A percentile compares a stretch with the other conserved stretches of the same genome.
Evolutionary conservation across 202 grass and related monocot genomes (phyloP).

Genomic region (Schoenoplectus tabernaemontani): DNA sequence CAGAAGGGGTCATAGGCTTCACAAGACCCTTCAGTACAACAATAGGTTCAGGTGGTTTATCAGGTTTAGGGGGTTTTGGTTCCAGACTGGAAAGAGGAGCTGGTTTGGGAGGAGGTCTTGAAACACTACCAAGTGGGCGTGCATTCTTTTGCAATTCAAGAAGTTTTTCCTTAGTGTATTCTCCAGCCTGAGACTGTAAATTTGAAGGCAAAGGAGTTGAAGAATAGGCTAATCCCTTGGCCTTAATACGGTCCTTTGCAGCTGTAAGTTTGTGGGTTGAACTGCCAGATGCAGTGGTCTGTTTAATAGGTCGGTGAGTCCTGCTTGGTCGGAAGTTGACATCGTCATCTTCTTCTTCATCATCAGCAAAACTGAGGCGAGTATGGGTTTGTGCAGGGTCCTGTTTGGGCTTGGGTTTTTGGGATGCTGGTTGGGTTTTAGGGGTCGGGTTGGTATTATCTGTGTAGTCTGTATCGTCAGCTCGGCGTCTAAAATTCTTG

Average conservation of each 20-base stretch:
- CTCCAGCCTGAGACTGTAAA: constrained; percentile 71
- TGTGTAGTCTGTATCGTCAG: constrained; percentile 21
- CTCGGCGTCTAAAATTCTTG: constrained; percentile 33
- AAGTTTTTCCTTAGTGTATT: constrained; percentile 89
- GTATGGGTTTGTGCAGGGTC: constrained; percentile 28
- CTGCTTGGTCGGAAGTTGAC: constrained; percentile 29
- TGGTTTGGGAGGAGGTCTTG: constrained; percentile 20
- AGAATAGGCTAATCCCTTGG: constrained; percentile 14
- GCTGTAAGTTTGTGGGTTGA: constrained; percentile 51
- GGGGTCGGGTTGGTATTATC: constrained; percentile 31
- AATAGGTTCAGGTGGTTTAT: constrained; percentile 33
- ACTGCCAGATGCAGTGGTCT: constrained; percentile 22
- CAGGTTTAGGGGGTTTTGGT: not conserved
- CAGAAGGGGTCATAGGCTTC: constrained; percentile 39
- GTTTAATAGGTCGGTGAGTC: constrained; percentile 17
- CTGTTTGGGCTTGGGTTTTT: constrained; percentile 47
- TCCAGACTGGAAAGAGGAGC: constrained; percentile 21
- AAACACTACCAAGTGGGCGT: constrained; percentile 58
- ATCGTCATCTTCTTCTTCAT: constrained; percentile 63
- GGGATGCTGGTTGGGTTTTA: constrained; percentile 28
- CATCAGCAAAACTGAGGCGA: constrained; percentile 90
- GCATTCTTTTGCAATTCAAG: constrained; percentile 96
- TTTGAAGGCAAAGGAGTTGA: constrained; percentile 56
- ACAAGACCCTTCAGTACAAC: constrained; percentile 77
- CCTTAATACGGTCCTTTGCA: constrained; percentile 39